phyloP scores from a whole-genome alignment of 768 basidiomycete genomes.

The Collybiopsis confluens region DNA sequence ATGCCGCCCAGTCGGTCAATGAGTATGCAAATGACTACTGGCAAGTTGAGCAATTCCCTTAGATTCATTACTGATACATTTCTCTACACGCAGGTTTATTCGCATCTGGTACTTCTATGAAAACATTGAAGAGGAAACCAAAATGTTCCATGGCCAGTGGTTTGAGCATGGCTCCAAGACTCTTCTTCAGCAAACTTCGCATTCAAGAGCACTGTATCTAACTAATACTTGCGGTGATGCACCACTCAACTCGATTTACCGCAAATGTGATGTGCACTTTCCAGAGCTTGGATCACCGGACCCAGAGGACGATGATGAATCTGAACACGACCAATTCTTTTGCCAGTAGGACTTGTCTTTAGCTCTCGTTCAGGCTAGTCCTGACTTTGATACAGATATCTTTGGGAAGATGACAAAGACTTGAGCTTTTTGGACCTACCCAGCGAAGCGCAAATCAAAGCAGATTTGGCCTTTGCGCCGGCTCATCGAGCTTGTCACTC shows the following conservation, averaged over 20 bases:
- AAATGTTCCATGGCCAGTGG: constrained; percentile 70
- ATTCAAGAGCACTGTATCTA: constrained; percentile 55
- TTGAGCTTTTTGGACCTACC: constrained; percentile 45
- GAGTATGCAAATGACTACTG: constrained; percentile 54
- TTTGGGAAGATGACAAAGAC: constrained; percentile 44
- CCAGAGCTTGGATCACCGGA: constrained; percentile 41
- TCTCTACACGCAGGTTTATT: constrained; percentile 52
- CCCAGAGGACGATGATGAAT: constrained; percentile 35
- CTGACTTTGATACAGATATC: constrained; percentile 30
- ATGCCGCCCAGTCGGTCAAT: constrained; percentile 46
- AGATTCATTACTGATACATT: background rate
- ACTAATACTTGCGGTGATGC: constrained; percentile 53
- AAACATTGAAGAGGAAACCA: constrained; percentile 14
- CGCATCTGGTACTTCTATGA: constrained; percentile 65
- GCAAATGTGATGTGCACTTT: constrained; percentile 49
- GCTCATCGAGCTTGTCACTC: constrained; percentile 41
- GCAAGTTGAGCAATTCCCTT: constrained; percentile 26
- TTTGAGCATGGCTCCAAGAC: constrained; percentile 62
- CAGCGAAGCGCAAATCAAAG: constrained; percentile 22
- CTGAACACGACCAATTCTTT: constrained; percentile 46
- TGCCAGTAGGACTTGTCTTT: constrained; percentile 40
- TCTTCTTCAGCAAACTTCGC: constrained; percentile 60
- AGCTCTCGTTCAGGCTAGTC: background rate
- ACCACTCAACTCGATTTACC: constrained; percentile 49
- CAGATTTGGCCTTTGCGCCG: constrained; percentile 23